Evolutionary conservation across 768 basidiomycete species (phyloP), one percentile per base, ranked within the genome.

Genomic region (Rhodotorula graminis): DNA sequence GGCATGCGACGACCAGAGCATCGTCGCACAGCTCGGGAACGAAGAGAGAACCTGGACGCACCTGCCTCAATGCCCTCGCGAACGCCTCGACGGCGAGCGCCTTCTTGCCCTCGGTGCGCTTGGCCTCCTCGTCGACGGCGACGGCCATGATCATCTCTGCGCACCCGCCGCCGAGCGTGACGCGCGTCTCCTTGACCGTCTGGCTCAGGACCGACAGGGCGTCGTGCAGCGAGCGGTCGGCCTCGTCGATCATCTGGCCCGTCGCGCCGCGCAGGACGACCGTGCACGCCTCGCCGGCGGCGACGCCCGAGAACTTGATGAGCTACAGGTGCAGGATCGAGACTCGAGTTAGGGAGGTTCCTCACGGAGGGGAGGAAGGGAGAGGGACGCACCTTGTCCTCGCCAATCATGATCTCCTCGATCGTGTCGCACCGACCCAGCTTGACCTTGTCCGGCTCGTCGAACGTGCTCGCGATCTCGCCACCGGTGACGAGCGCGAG

Each of bases 231-330:
- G 95, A 98, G 19, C 96, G 89, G 79, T 98, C 96, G 3, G 96
- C 96, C 81, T 99, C 96, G 78, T 98, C 96, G 37, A 99, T 90
- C 95, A 99, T 99, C 80, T 99, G 96, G 73, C 89, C 90, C 31
- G 96, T 98, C 52, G 94, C 96, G 23, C 96, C 96, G 49, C 96
- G 91, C 15, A 99, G 86, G 42, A 99, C 95, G 64, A 98, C 93
- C 0, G 96, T 99, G 81, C 96, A 98, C 31, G 96, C 96, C 82
- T 95, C 89, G 21, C 95, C 95, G 29, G 95, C 93, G 21, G 94
- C 93, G 55, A 99, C 95, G 56, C 96, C 96, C 16, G 96, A 98
- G 85, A 99, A 99, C 83, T 98, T 99, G 84, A 98, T 96, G 73
- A 99, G 86, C 94, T 98, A 76, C 12, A 61, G 7, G 29, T 33